phyloP scores from a whole-genome alignment of 164 flowering plant genomes.

The Malania oleifera region DNA sequence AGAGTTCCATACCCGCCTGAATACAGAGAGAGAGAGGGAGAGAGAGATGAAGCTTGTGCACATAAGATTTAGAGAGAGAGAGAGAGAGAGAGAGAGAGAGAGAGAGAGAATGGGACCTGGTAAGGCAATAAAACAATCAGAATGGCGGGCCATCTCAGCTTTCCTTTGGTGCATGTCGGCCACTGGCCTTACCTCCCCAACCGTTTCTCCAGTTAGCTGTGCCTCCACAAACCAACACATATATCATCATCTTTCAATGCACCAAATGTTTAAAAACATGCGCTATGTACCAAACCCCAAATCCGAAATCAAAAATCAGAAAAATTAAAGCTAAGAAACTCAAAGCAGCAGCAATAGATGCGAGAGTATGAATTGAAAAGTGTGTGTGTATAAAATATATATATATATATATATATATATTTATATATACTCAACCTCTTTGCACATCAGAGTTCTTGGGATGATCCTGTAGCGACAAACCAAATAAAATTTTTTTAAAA shows the following conservation, averaged over 20 bases:
- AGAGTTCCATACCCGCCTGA: slow-evolving; percentile 38
- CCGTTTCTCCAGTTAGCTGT: slow-evolving; percentile 37
- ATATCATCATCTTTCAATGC: too few relatives aligned
- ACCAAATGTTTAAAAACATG: too few relatives aligned
- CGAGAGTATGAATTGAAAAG: too few relatives aligned
- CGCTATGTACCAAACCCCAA: too few relatives aligned
- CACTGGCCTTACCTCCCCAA: slow-evolving; percentile 33
- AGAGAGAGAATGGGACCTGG: slow-evolving; percentile 23
- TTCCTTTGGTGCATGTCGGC: slow-evolving; percentile 42
- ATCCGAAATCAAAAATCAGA: too few relatives aligned
- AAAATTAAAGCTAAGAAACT: too few relatives aligned
- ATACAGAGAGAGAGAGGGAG: neutral
- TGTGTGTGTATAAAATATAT: too few relatives aligned
- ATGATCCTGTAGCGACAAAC: slow-evolving; percentile 27
- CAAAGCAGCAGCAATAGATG: too few relatives aligned
- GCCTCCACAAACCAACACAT: too few relatives aligned
- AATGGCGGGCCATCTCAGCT: slow-evolving; percentile 40
- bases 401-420: too few relatives aligned
- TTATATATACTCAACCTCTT: slow-evolving; percentile 31
- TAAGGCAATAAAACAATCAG: slow-evolving; percentile 36
- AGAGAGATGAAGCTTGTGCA: neutral
- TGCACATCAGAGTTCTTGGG: slow-evolving; percentile 35
- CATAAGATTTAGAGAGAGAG: neutral
- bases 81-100: neutral
- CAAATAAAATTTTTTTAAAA: neutral